Conservation (phyloP, 306 rosid species). For the Cicer arietinum region DNA sequence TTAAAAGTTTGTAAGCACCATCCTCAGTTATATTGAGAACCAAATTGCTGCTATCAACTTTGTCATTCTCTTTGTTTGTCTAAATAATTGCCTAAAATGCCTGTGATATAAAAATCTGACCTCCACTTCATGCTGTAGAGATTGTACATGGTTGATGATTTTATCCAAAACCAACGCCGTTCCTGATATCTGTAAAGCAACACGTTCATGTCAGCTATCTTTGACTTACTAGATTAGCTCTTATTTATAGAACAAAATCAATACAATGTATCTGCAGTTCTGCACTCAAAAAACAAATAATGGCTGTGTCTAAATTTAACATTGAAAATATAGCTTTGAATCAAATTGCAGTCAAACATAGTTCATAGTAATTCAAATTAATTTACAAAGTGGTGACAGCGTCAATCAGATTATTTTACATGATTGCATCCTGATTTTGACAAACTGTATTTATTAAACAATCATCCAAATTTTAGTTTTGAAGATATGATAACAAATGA, state of each 20-base stretch:
- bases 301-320: background rate
- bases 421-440: background rate
- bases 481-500: constrained; percentile 12
- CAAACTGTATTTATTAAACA: background rate
- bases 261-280: constrained; percentile 16
- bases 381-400: constrained; percentile 1
- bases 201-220: constrained; percentile 37
- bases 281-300: background rate
- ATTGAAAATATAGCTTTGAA: constrained; percentile 25
- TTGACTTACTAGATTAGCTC: constrained; percentile 19
- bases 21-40: constrained; percentile 24
- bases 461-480: constrained; percentile 11
- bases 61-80: constrained; percentile 42
- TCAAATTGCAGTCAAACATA: constrained; percentile 2
- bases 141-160: constrained; percentile 95
- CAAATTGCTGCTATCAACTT: constrained; percentile 37
- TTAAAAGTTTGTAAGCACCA: constrained; percentile 15
- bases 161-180: constrained; percentile 94
- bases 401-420: constrained; percentile 8
- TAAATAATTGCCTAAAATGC: constrained; percentile 41
- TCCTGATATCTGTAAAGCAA: constrained; percentile 79
- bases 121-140: constrained; percentile 94
- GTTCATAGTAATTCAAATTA: constrained; percentile 8
- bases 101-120: constrained; percentile 61
- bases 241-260: constrained; percentile 10